A percentile compares a stretch with the other conserved stretches of the same genome.
These are phyloP conservation scores for Nakaseomyces bracarensis DNA, from an alignment of 1,139 yeast species.

Conservation along the genomic window DNA sequence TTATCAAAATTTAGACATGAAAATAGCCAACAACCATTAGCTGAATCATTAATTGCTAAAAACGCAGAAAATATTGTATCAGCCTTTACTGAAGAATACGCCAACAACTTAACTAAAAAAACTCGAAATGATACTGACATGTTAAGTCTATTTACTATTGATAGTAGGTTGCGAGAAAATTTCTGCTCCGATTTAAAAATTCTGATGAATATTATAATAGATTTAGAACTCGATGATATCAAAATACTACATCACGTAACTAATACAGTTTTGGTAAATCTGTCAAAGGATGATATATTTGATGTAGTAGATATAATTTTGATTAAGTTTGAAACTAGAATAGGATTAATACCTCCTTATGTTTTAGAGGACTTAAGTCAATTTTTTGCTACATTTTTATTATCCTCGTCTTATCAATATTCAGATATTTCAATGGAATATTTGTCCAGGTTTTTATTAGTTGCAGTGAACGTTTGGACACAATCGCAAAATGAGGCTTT, in stretches of 20 bases:
- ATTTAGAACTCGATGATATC: neutral
- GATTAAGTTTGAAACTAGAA: neutral
- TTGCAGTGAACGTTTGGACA: constrained; percentile 18
- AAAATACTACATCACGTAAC: neutral
- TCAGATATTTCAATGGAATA: constrained; percentile 17
- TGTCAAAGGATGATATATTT: neutral
- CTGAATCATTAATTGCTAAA: neutral
- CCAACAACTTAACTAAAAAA: neutral
- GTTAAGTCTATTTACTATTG: neutral
- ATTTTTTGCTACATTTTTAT: constrained; percentile 20
- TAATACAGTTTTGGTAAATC: neutral
- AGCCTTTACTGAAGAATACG: neutral
- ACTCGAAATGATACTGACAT: neutral
- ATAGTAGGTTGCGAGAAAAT: neutral
- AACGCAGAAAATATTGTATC: neutral
- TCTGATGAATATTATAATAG: neutral
- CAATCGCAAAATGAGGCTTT: constrained; percentile 9
- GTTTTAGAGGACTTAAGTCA: constrained; percentile 19
- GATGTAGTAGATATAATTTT: neutral
- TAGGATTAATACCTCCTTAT: neutral
- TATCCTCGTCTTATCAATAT: constrained; percentile 19
- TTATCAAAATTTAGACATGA: neutral
- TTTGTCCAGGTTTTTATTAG: constrained; percentile 17
- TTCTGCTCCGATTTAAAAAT: neutral
- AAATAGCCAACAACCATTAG: neutral